Conservation (phyloP, 495 filamentous ascomycete species). For the Hypomontagnella submonticulosa region DNA sequence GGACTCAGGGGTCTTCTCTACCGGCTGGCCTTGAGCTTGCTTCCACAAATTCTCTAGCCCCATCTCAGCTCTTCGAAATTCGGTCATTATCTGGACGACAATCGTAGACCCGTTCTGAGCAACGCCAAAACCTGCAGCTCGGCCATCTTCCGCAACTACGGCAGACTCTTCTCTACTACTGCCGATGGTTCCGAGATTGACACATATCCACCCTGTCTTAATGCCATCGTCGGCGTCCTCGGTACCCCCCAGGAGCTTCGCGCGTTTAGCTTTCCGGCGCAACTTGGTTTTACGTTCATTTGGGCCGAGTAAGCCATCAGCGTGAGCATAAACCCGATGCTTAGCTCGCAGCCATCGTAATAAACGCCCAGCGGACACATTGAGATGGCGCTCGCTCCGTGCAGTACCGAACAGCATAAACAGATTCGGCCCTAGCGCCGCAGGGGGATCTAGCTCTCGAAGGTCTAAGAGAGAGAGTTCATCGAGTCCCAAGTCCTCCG, state of each 20-base stretch:
- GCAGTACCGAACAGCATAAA: conserved; percentile 96
- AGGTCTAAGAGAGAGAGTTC: conserved; percentile 81
- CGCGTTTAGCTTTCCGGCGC: conserved; percentile 78
- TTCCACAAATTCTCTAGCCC: conserved; percentile 86
- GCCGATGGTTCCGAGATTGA: conserved; percentile 81
- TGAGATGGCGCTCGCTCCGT: conserved; percentile 90
- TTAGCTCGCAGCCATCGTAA: conserved; percentile 84
- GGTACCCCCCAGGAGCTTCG: conserved; percentile 71
- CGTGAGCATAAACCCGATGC: conserved; percentile 75
- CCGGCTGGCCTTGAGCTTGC: conserved; percentile 57
- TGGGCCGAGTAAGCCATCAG: conserved; percentile 88
- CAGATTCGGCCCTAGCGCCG: conserved; percentile 85
- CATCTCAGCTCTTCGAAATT: conserved; percentile 83
- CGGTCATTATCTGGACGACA: conserved; percentile 91
- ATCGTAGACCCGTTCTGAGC: conserved; percentile 65
- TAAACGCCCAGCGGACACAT: conserved; percentile 88
- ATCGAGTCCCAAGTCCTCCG: conserved; percentile 84
- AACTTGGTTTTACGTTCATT: conserved; percentile 92
- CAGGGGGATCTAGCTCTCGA: conserved; percentile 82
- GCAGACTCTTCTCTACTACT: conserved; percentile 55
- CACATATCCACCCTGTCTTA: conserved; percentile 93
- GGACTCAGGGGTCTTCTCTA: conserved; percentile 29
- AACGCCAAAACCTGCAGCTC: conserved; percentile 81
- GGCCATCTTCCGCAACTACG: conserved; percentile 55
- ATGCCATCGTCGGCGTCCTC: conserved; percentile 79